Evolutionary conservation across 495 filamentous ascomycete genomes (phyloP).

Genomic region (Xylaria sp.): DNA sequence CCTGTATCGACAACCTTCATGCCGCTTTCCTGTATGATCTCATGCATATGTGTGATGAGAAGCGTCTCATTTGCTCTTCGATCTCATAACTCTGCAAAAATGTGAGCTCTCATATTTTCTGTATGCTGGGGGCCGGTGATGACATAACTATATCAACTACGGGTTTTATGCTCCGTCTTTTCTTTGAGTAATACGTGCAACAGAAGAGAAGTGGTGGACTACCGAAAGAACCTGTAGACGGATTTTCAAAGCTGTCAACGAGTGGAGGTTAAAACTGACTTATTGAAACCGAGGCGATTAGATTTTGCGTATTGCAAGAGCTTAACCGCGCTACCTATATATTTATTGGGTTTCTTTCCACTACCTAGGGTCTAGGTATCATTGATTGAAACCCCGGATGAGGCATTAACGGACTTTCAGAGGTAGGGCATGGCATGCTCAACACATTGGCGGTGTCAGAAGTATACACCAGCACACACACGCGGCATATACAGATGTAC

Average conservation of each 20-base stretch:
- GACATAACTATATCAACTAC: not conserved
- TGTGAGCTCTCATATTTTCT: conserved; percentile 23
- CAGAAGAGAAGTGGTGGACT: not conserved
- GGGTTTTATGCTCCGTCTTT: not conserved
- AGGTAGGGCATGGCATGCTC: not conserved
- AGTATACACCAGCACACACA: not conserved
- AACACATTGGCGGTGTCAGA: not conserved
- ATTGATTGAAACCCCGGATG: not conserved
- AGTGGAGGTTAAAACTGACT: not conserved
- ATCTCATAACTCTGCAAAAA: not conserved
- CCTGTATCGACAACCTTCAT: conserved; percentile 14
- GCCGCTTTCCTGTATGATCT: conserved; percentile 18
- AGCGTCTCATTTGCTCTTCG: conserved; percentile 1
- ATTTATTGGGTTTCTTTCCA: not conserved
- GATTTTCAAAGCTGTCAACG: not conserved
- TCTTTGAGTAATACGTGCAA: not conserved
- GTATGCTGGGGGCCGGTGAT: conserved; percentile 7
- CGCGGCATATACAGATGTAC: not conserved
- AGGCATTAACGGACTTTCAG: not conserved
- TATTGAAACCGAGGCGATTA: not conserved
- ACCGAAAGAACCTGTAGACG: too few species aligned
- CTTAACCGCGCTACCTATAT: conserved; percentile 7
- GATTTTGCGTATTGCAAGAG: not conserved
- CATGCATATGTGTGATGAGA: conserved; percentile 18
- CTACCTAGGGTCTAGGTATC: not conserved